Evolutionary conservation across 345 rosid species (phyloP).

Genomic region (Excoecaria cochinchinensis): DNA sequence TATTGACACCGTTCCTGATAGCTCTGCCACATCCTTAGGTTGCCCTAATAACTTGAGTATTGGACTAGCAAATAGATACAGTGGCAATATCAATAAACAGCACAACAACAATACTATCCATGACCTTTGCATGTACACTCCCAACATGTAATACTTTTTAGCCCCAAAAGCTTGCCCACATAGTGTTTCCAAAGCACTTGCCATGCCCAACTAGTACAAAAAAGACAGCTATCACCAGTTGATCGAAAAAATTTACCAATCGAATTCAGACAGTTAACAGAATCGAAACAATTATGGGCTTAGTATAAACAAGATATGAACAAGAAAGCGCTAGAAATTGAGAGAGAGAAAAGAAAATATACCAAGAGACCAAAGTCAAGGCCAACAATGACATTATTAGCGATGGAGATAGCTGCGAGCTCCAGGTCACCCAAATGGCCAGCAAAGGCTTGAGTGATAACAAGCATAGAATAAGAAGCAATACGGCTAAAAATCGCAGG

Average conservation of each 20-base stretch:
- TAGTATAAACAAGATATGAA: neutral
- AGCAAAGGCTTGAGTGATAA: slow-evolving; percentile 93
- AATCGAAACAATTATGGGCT: too few species aligned
- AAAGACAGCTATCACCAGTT: too few species aligned
- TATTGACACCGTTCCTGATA: slow-evolving; percentile 47
- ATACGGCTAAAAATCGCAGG: slow-evolving; percentile 80
- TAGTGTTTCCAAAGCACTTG: slow-evolving; percentile 29
- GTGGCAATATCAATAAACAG: slow-evolving; percentile 20
- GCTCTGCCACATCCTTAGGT: slow-evolving; percentile 56
- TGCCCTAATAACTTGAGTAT: slow-evolving; percentile 48
- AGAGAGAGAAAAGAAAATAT: neutral
- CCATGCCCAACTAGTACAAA: slow-evolving; percentile 26
- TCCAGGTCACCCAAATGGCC: slow-evolving; percentile 92
- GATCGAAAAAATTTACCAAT: too few species aligned
- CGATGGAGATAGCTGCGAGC: slow-evolving; percentile 86
- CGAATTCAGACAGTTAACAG: too few species aligned
- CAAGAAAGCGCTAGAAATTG: neutral
- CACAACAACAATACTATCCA: slow-evolving; percentile 30
- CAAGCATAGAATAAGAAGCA: slow-evolving; percentile 70
- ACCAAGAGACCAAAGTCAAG: slow-evolving; percentile 89
- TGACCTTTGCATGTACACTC: slow-evolving; percentile 30
- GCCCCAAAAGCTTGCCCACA: slow-evolving; percentile 36
- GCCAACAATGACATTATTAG: slow-evolving; percentile 65
- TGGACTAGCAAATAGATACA: slow-evolving; percentile 23
- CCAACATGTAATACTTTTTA: slow-evolving; percentile 28